A percentile compares a stretch with the other conserved stretches of the same genome.
Conservation (phyloP, 2,329 filamentous ascomycete genomes). For the Cladosporium sp. region DNA sequence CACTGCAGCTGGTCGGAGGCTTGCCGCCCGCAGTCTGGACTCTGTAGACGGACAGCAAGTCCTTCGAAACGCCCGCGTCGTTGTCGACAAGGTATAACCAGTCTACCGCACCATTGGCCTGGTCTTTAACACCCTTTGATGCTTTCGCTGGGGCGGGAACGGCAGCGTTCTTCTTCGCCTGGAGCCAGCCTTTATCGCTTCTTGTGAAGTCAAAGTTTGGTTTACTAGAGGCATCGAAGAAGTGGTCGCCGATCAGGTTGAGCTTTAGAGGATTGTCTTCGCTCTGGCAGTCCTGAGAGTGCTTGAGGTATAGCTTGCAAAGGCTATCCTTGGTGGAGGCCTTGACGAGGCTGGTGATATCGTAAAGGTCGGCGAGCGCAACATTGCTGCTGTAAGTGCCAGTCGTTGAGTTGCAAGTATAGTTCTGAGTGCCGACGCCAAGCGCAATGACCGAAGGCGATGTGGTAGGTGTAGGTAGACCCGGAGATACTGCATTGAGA, state of each 20-base stretch:
- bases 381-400: conserved; percentile 22
- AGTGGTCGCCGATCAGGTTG: conserved; percentile 55
- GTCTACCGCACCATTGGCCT: conserved; percentile 35
- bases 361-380: conserved; percentile 41
- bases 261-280: conserved; percentile 10
- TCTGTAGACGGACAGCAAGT: conserved; percentile 42
- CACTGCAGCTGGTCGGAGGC: conserved; percentile 34
- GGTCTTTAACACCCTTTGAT: conserved; percentile 31
- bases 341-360: conserved; percentile 35
- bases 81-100: conserved; percentile 43
- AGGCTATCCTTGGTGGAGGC: conserved; percentile 16
- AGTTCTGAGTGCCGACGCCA: conserved; percentile 64
- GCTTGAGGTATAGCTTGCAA: conserved; percentile 13
- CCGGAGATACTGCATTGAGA: conserved; percentile 5
- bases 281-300: conserved; percentile 9
- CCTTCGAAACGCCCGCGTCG: conserved; percentile 28
- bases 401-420: conserved; percentile 47
- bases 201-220: conserved; percentile 52
- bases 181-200: conserved; percentile 23
- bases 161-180: conserved; percentile 44
- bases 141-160: conserved; percentile 47
- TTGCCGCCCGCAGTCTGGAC: conserved; percentile 44
- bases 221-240: conserved; percentile 46
- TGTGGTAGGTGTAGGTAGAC: conserved; percentile 5
- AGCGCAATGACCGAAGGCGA: conserved; percentile 43